A percentile compares a stretch with the other conserved stretches of the same genome.
Evolutionary conservation across 257 asterid genomes (phyloP).

Genomic region (Dorcoceras hygrometricum): DNA sequence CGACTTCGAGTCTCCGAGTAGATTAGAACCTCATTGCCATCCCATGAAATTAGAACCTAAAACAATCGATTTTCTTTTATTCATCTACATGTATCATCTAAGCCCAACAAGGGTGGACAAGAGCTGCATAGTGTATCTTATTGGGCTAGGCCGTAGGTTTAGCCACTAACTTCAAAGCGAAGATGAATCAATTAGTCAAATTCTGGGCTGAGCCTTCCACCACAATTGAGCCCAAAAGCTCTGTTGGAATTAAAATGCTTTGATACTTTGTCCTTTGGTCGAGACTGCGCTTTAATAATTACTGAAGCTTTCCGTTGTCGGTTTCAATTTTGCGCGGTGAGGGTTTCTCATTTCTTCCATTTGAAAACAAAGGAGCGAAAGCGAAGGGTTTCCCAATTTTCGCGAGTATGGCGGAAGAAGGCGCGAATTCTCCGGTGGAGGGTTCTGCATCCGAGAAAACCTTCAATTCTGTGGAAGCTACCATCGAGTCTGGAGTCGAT

Average conservation of each 20-base stretch:
- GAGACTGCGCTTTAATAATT: not conserved
- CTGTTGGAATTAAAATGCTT: not conserved
- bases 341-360: not conserved
- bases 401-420: conserved; percentile 60
- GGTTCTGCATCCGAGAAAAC: conserved; percentile 31
- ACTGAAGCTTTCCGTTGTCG: not conserved
- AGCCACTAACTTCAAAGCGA: too few species aligned
- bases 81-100: too few species aligned
- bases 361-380: not conserved
- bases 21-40: too few species aligned
- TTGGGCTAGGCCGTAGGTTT: not conserved
- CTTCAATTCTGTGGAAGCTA: conserved; percentile 63
- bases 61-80: too few species aligned
- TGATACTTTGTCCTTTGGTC: not conserved
- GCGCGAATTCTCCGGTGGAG: conserved; percentile 32
- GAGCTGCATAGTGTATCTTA: too few species aligned
- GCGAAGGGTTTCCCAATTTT: conserved; percentile 4
- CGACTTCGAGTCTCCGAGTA: too few species aligned
- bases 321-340: not conserved
- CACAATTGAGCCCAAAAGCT: too few species aligned
- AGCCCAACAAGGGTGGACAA: too few species aligned
- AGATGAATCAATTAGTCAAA: too few species aligned
- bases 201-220: not conserved
- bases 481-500: conserved; percentile 39
- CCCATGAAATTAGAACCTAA: too few species aligned